Evolutionary conservation across 306 rosid genomes (phyloP).

Genomic region (Oemleria cerasiformis): DNA sequence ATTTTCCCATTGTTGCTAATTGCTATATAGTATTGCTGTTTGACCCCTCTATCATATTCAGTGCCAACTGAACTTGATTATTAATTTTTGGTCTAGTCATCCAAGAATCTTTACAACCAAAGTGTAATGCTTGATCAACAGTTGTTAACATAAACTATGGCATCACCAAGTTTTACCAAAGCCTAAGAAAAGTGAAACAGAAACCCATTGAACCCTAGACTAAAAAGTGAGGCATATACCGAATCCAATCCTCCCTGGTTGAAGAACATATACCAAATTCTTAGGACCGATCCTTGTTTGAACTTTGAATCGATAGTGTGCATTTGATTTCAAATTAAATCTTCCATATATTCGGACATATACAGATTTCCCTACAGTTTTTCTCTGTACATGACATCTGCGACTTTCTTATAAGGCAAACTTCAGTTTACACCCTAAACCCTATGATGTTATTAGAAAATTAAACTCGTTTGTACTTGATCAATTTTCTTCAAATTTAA

Average conservation of each 20-base stretch:
- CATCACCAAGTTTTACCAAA: conserved; percentile 2
- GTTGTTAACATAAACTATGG: conserved; percentile 1
- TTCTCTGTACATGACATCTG: too few species aligned
- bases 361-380: too few species aligned
- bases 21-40: neutral
- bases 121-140: neutral
- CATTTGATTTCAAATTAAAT: neutral
- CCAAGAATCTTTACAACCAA: neutral
- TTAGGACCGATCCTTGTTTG: neutral
- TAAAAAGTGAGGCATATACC: neutral
- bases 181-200: neutral
- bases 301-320: neutral
- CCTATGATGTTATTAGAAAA: too few species aligned
- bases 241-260: neutral
- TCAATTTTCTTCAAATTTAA: too few species aligned
- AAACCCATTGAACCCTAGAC: neutral
- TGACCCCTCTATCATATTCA: neutral
- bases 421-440: too few species aligned
- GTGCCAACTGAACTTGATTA: neutral
- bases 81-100: neutral
- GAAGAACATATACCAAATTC: neutral
- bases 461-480: too few species aligned
- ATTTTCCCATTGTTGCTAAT: neutral
- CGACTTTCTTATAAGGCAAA: too few species aligned
- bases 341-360: neutral